phyloP scores from a whole-genome alignment of 441 rosid species.

The Syzygium malaccense region DNA sequence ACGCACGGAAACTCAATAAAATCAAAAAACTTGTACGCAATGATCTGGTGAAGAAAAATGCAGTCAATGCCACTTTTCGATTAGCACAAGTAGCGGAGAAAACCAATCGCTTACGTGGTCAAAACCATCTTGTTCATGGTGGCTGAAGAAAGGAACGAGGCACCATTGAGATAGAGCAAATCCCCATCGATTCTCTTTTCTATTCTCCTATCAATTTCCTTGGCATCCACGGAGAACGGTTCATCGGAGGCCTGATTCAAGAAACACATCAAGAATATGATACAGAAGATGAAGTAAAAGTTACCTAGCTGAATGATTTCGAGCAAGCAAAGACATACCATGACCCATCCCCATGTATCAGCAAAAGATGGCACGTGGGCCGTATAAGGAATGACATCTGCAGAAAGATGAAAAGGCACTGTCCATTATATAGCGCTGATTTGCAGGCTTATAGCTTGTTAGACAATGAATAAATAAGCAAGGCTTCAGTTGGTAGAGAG shows the following conservation, averaged over 20 bases:
- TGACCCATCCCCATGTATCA: conserved; percentile 98
- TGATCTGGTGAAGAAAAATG: background rate
- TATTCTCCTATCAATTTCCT: conserved; percentile 66
- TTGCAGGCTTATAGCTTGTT: background rate
- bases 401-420: background rate
- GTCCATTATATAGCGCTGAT: background rate
- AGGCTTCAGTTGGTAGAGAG: background rate
- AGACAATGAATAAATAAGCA: background rate
- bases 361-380: conserved; percentile 97
- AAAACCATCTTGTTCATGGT: conserved; percentile 75
- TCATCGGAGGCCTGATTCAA: conserved; percentile 69
- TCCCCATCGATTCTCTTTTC: conserved; percentile 62
- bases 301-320: background rate
- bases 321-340: conserved; percentile 31
- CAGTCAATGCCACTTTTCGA: background rate
- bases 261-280: background rate
- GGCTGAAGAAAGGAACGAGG: conserved; percentile 66
- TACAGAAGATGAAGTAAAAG: background rate
- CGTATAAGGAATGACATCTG: conserved; percentile 83
- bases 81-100: background rate
- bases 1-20: background rate
- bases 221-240: conserved; percentile 41
- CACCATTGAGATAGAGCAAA: conserved; percentile 59
- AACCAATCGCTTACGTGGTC: conserved; percentile 39
- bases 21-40: background rate